phyloP scores from a whole-genome alignment of 768 basidiomycete species.

The Boletus barrowsii region DNA sequence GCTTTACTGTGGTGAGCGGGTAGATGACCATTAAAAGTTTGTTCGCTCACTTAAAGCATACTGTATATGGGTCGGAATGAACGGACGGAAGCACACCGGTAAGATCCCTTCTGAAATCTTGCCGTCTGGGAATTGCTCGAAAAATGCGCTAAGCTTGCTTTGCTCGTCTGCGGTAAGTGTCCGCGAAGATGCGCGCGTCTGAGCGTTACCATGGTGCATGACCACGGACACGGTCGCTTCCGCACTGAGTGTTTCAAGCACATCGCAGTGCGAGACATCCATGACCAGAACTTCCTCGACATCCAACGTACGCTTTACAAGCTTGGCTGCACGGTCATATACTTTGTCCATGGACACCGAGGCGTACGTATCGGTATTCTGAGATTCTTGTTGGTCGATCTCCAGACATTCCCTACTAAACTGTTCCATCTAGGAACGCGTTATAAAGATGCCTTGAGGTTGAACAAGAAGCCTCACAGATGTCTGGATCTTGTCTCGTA shows the following conservation, averaged over 20 bases:
- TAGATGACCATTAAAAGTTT: not conserved
- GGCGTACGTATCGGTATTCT: conserved; percentile 21
- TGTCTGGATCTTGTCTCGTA: conserved; percentile 87
- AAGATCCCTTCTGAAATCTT: conserved; percentile 85
- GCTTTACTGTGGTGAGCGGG: conserved; percentile 40
- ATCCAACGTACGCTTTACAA: conserved; percentile 87
- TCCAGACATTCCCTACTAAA: conserved; percentile 95
- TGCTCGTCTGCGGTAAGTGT: conserved; percentile 71
- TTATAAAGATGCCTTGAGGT: not conserved
- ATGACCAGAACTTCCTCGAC: conserved; percentile 90
- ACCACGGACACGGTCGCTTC: conserved; percentile 67
- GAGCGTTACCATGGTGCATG: conserved; percentile 66
- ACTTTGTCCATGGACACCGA: conserved; percentile 75
- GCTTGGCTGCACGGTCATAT: conserved; percentile 85
- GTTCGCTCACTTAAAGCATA: conserved; percentile 76
- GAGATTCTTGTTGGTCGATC: conserved; percentile 56
- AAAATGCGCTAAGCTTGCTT: conserved; percentile 69
- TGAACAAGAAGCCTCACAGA: conserved; percentile 50
- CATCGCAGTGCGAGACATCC: conserved; percentile 89
- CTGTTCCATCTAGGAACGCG: conserved; percentile 72
- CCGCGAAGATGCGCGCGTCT: conserved; percentile 47
- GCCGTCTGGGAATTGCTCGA: conserved; percentile 78
- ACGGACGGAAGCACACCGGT: conserved; percentile 76
- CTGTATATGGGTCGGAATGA: conserved; percentile 78
- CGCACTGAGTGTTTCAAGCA: conserved; percentile 62